Base-by-base conservation (phyloP, 768 basidiomycete species). In the Rhodotorula kratochvilovae region DNA sequence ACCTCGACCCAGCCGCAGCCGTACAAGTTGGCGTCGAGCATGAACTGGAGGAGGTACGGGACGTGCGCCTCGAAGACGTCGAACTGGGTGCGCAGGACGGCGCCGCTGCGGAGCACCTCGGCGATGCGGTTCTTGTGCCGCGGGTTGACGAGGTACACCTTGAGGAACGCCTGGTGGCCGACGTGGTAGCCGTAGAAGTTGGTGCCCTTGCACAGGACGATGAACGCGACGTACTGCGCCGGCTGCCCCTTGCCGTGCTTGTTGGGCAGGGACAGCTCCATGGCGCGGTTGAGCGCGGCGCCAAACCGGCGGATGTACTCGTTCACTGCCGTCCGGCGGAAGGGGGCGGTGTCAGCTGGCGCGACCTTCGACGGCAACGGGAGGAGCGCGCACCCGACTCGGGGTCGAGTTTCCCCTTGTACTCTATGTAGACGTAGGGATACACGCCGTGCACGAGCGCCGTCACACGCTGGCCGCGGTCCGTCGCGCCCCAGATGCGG, bases 111-210 rank as follows among this genome's bases (percentile, higher is more conserved):
- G 71, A 96, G 80, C 67, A 96, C 86, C 31, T 90, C 86, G 55
- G 86, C 85, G 21, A 88, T 85, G 42, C 90, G 88, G 76, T 83
- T 86, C 74, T 89, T 82, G 74, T 87, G 80, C 2, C 83, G 79
- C 21, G 95, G 94, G 75, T 95, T 87, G 54, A 83, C 83, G 55
- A 92, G 80, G 75, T 87, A 82, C 60, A 99, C 85, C 80, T 97
- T 97, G 80, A 98, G 86, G 82, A 90, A 99, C 15, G 92, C 92
- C 11, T 85, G 84, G 77, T 92, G 90, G 36, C 87, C 86, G 19
- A 88, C 83, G 79, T 92, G 89, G 79, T 93, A 98, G 16, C 96
- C 94, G 80, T 98, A 98, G 81, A 98, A 96, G 78, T 90, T 89
- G 27, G 92, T 82, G n/a, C 92, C 96, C 81, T 98, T 98, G 72